Conservation (phyloP, 108 stramenopile genomes). For the Hondaea fermentalgiana region DNA sequence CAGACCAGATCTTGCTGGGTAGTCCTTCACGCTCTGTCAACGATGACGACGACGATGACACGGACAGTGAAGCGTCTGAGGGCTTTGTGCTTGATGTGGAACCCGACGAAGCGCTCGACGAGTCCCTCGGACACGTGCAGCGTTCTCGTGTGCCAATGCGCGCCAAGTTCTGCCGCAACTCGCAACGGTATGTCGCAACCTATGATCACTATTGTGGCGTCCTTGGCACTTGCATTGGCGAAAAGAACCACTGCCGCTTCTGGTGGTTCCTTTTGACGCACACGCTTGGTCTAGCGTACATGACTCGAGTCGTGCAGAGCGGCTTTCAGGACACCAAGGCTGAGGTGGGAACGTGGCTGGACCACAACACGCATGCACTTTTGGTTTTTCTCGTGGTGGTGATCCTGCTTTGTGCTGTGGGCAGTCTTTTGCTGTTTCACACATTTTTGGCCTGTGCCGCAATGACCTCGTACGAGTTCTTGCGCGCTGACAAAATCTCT, state of each 20-base stretch:
- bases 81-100: conserved; percentile 27
- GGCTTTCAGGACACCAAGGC: conserved; percentile 16
- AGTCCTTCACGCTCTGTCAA: background rate
- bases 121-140: background rate
- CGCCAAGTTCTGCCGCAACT: conserved; percentile 67
- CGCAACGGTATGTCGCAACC: conserved; percentile 65
- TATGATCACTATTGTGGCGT: conserved; percentile 81
- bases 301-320: conserved; percentile 24
- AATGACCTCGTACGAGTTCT: conserved; percentile 31
- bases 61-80: conserved; percentile 23
- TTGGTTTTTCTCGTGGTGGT: background rate
- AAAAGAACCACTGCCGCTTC: conserved; percentile 78
- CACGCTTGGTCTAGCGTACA: conserved; percentile 39
- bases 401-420: background rate
- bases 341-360: background rate
- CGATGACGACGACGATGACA: background rate
- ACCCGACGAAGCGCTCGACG: conserved; percentile 12
- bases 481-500: background rate
- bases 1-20: too few species aligned
- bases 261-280: conserved; percentile 61
- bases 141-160: conserved; percentile 38
- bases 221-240: conserved; percentile 72
- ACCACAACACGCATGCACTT: conserved; percentile 10
- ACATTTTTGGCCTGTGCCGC: conserved; percentile 26
- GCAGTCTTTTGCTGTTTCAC: conserved; percentile 23